Conservation (phyloP, 805 yeast genomes). For the Candida vartiovaarae region DNA sequence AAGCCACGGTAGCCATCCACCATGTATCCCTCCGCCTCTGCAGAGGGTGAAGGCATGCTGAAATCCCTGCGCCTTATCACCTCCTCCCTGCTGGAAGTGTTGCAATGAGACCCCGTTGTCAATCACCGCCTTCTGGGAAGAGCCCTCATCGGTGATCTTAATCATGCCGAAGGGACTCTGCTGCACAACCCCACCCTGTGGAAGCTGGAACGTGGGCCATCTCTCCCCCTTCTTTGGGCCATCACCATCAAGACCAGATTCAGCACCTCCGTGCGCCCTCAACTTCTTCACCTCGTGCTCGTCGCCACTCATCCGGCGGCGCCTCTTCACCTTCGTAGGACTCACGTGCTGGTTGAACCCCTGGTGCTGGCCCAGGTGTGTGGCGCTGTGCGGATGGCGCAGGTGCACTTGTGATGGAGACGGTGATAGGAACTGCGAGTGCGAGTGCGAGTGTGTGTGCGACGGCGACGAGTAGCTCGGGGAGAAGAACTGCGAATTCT, state of each 20-base stretch:
- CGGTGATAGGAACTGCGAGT: slow-evolving; percentile 1
- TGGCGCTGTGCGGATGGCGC: no score
- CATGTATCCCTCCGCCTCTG: slow-evolving; percentile 22
- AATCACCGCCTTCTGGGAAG: slow-evolving; percentile 13
- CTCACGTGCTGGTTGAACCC: neutral
- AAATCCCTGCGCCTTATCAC: neutral
- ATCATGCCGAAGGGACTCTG: slow-evolving; percentile 23
- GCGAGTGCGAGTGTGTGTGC: slow-evolving; percentile 1
- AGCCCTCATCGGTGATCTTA: slow-evolving; percentile 14
- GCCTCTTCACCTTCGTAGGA: neutral
- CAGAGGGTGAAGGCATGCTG: slow-evolving; percentile 17
- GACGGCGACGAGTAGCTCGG: slow-evolving; percentile 7
- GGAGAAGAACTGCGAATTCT: slow-evolving; percentile 12
- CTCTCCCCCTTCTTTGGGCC: slow-evolving; percentile 1
- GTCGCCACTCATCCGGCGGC: neutral
- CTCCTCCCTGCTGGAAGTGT: slow-evolving; percentile 4
- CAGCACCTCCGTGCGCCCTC: no score
- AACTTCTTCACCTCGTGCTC: neutral
- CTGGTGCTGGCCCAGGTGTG: neutral
- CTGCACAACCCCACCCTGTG: slow-evolving; percentile 19
- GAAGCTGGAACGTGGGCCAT: slow-evolving; percentile 21
- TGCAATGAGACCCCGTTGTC: slow-evolving; percentile 13
- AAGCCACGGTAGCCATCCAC: slow-evolving; percentile 20
- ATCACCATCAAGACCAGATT: no score
- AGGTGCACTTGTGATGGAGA: neutral